These are phyloP conservation scores for Cytospora mali DNA, from an alignment of 2,329 filamentous ascomycete genomes.

Conservation along the genomic window DNA sequence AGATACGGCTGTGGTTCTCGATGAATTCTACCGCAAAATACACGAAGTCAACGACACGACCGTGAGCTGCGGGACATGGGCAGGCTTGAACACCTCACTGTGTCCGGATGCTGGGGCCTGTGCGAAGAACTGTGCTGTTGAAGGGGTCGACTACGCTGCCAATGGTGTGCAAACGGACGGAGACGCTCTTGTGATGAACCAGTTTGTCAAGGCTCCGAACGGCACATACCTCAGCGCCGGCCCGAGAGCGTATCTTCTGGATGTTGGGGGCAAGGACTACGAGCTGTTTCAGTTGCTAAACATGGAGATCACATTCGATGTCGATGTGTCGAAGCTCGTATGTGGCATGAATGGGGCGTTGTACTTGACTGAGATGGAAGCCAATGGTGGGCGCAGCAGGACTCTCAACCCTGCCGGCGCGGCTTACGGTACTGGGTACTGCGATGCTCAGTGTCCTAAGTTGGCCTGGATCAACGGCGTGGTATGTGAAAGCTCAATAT, in stretches of 20 bases:
- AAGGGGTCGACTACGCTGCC: conserved; percentile 19
- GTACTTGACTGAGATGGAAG: conserved; percentile 65
- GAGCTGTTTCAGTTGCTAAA: conserved; percentile 60
- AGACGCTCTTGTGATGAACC: conserved; percentile 11
- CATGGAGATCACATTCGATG: conserved; percentile 66
- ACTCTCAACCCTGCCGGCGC: conserved; percentile 58
- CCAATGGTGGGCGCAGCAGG: conserved; percentile 57
- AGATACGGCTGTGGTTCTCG: conserved; percentile 11
- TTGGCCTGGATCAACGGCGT: conserved; percentile 48
- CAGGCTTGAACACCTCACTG: conserved; percentile 8
- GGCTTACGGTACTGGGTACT: conserved; percentile 63
- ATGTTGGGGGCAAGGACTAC: conserved; percentile 54
- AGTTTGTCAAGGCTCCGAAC: conserved; percentile 3
- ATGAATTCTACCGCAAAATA: conserved; percentile 21
- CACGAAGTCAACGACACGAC: conserved; percentile 13
- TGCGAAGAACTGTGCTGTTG: conserved; percentile 14
- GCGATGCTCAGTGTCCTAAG: conserved; percentile 58
- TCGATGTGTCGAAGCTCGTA: conserved; percentile 64
- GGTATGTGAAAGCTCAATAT: conserved; percentile 43
- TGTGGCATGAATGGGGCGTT: conserved; percentile 69
- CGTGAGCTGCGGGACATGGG: conserved; percentile 17
- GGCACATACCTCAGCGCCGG: background rate
- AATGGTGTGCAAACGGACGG: conserved; percentile 13
- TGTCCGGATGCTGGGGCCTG: conserved; percentile 10
- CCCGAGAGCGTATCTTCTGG: conserved; percentile 52